Conservation (phyloP, 805 yeast species). For the Pichia gijzeniarum region DNA sequence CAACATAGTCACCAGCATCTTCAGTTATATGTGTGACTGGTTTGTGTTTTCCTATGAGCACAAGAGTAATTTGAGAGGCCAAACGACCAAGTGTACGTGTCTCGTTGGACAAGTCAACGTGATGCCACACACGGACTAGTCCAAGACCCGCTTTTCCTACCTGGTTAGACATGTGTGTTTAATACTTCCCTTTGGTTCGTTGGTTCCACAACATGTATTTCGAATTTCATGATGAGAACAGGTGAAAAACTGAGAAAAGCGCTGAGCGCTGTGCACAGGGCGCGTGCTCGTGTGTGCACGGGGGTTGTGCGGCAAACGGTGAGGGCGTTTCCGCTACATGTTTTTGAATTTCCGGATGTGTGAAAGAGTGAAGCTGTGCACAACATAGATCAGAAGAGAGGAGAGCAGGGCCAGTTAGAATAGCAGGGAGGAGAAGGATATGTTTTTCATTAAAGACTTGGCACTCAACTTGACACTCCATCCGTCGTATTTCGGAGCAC, state of each 20-base stretch:
- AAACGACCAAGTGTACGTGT: conserved; percentile 84
- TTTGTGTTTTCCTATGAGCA: conserved; percentile 95
- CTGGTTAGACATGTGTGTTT: conserved; percentile 44
- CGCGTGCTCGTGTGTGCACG: not conserved
- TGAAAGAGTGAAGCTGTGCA: too few relatives aligned
- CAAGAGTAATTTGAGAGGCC: conserved; percentile 81
- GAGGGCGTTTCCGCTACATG: too few relatives aligned
- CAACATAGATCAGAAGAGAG: not conserved
- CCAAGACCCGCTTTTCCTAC: conserved; percentile 37
- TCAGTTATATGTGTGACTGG: conserved; percentile 73
- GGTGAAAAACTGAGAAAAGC: too few relatives aligned
- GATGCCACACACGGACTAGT: conserved; percentile 90
- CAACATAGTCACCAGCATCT: conserved; percentile 96
- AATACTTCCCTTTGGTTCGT: too few relatives aligned
- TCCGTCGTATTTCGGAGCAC: conserved; percentile 97
- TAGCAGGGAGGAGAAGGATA: conserved; percentile 5
- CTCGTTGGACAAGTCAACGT: conserved; percentile 83
- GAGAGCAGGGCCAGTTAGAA: conserved; percentile 1
- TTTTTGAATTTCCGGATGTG: too few relatives aligned
- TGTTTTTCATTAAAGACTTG: conserved; percentile 63
- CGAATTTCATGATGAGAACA: too few relatives aligned
- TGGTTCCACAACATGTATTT: too few relatives aligned
- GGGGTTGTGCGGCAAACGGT: too few relatives aligned
- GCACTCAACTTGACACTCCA: conserved; percentile 88
- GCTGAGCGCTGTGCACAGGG: not conserved